A percentile compares a stretch with the other conserved stretches of the same genome.
Conservation (phyloP, 2,329 filamentous ascomycete species). For the Monilinia fructigena region DNA sequence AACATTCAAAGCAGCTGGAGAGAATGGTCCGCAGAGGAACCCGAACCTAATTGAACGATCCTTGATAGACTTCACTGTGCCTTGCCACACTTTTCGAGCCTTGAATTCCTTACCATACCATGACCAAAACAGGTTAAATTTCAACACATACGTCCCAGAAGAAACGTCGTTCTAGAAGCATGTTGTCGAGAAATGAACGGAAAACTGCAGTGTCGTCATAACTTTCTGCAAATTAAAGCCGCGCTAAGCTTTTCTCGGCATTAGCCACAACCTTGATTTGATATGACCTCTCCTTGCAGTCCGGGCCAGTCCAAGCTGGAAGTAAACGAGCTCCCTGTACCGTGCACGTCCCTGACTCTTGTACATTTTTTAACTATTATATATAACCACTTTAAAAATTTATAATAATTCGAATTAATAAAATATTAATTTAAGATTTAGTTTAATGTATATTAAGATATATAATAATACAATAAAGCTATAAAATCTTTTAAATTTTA, state of each 20-base stretch:
- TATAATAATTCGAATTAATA: too few species aligned
- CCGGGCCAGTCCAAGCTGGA: too few species aligned
- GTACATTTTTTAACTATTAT: too few species aligned
- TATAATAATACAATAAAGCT: too few species aligned
- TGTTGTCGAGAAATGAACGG: too few species aligned
- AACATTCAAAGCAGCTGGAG: conserved; percentile 1
- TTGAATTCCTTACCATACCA: neutral
- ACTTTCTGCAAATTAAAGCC: neutral
- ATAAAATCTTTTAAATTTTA: too few species aligned
- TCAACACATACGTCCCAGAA: neutral
- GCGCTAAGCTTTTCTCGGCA: neutral
- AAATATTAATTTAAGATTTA: too few species aligned
- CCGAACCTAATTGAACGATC: neutral
- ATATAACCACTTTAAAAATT: too few species aligned
- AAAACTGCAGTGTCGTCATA: neutral
- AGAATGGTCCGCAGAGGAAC: neutral
- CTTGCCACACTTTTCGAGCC: conserved; percentile 3
- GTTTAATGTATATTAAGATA: too few species aligned
- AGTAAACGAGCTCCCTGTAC: too few species aligned
- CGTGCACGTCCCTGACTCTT: too few species aligned
- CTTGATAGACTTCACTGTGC: neutral
- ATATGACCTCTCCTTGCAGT: too few species aligned
- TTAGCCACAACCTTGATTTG: conserved; percentile 15
- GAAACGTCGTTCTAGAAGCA: neutral
- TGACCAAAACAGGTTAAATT: neutral